These are phyloP conservation scores for Pyrenochaeta sp. DNA, from an alignment of 2,329 filamentous ascomycete genomes.

Conservation along the genomic window DNA sequence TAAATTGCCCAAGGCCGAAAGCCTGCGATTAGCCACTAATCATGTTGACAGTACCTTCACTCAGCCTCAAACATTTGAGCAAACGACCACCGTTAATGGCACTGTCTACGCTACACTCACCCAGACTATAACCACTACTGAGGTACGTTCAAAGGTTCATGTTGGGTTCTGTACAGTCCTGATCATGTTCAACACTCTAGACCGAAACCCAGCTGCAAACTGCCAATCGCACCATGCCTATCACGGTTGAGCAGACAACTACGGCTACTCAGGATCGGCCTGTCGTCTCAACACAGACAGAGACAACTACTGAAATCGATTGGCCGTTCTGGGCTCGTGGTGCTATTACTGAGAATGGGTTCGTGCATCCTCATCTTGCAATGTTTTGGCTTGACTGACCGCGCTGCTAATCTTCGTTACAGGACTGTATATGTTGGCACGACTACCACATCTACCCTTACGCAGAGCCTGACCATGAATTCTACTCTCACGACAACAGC, in stretches of 20 bases:
- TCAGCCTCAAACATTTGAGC: not conserved
- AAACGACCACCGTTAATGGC: not conserved
- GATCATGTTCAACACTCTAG: no score
- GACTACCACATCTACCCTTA: not conserved
- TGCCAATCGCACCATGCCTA: no score
- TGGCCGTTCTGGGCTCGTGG: not conserved
- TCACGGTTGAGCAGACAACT: not conserved
- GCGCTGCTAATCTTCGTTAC: not conserved
- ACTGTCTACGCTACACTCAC: not conserved
- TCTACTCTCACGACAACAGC: not conserved
- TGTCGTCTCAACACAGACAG: not conserved
- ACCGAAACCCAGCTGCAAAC: no score
- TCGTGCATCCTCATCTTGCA: no score
- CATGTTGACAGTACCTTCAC: not conserved
- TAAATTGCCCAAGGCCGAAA: not conserved
- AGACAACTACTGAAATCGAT: not conserved
- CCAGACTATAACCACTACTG: not conserved
- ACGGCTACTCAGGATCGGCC: not conserved
- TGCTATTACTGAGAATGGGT: not conserved
- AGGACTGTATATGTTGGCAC: not conserved
- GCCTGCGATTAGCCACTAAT: not conserved
- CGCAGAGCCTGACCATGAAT: not conserved
- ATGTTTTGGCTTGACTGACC: no score
- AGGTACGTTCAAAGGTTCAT: no score
- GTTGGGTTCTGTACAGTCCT: no score